A percentile compares a stretch with the other conserved stretches of the same genome.
Evolutionary conservation across 352 stramenopile genomes (phyloP).

Genomic region (Globisporangium takayamanum): DNA sequence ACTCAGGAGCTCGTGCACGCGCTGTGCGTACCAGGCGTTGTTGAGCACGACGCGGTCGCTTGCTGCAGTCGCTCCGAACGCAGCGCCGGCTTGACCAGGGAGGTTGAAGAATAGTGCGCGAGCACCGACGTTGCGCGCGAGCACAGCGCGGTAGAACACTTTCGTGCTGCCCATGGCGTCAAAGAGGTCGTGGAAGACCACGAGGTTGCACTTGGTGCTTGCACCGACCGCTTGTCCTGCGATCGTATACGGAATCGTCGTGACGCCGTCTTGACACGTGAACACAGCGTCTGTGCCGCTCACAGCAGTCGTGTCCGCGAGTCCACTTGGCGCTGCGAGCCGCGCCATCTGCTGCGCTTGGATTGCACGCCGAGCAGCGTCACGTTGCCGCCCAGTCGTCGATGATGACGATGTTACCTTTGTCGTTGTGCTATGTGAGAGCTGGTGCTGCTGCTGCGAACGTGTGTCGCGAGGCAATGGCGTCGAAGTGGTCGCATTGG

Average conservation of each 20-base stretch:
- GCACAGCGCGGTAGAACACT: slow-evolving; percentile 82
- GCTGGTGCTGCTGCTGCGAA: not conserved
- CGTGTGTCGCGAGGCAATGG: not conserved
- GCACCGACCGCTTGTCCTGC: slow-evolving; percentile 57
- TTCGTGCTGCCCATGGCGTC: slow-evolving; percentile 88
- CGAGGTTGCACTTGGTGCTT: slow-evolving; percentile 75
- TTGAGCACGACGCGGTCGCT: slow-evolving; percentile 49
- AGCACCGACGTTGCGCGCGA: slow-evolving; percentile 70
- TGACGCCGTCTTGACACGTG: slow-evolving; percentile 68
- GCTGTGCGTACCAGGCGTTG: slow-evolving; percentile 81
- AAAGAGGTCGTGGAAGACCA: slow-evolving; percentile 92
- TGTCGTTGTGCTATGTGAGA: not conserved
- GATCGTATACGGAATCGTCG: slow-evolving; percentile 77
- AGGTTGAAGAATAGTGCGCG: slow-evolving; percentile 90
- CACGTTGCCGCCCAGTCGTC: slow-evolving; percentile 9
- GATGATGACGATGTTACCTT: not conserved
- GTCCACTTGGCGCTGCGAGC: slow-evolving; percentile 37
- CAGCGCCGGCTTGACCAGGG: slow-evolving; percentile 80
- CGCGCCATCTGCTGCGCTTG: slow-evolving; percentile 77
- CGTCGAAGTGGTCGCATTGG: no score
- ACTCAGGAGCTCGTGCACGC: slow-evolving; percentile 82
- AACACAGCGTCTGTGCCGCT: slow-evolving; percentile 36
- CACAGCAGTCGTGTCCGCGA: slow-evolving; percentile 23
- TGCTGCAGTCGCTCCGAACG: slow-evolving; percentile 28
- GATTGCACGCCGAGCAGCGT: slow-evolving; percentile 39